Percentiles rank a stretch among this genome's conserved stretches.
Evolutionary conservation across 352 stramenopile species (phyloP).

Genomic region (Globisporangium radiosum): DNA sequence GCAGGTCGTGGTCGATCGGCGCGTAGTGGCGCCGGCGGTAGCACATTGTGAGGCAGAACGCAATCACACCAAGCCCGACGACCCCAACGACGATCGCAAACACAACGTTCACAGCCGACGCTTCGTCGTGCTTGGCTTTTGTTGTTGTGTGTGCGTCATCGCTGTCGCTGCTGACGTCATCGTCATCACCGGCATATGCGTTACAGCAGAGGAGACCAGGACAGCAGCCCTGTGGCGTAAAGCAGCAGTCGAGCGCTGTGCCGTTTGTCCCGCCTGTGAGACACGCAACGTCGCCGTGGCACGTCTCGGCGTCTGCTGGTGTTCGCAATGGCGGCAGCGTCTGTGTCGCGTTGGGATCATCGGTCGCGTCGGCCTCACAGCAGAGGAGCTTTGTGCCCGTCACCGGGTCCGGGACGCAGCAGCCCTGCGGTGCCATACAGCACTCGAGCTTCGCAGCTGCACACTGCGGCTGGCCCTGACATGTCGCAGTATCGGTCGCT

Average conservation of each 20-base stretch:
- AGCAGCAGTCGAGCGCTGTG: conserved; percentile 24
- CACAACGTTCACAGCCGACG: conserved; percentile 23
- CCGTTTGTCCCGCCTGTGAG: conserved; percentile 18
- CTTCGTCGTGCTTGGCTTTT: not conserved
- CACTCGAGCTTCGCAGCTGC: conserved; percentile 17
- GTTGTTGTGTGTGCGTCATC: not conserved
- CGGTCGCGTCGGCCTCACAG: conserved; percentile 7
- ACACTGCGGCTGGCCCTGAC: conserved; percentile 30
- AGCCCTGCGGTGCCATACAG: conserved; percentile 17
- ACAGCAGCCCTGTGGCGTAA: conserved; percentile 16
- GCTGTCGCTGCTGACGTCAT: conserved; percentile 2
- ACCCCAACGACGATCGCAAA: conserved; percentile 34
- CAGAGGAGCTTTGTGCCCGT: conserved; percentile 16
- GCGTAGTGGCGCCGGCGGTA: conserved; percentile 68
- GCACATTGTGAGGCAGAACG: conserved; percentile 40
- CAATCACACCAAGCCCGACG: conserved; percentile 26
- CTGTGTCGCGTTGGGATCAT: no score
- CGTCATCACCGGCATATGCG: not conserved
- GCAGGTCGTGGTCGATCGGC: conserved; percentile 50
- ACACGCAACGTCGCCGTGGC: conserved; percentile 15
- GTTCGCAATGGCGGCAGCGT: no score
- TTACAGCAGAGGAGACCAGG: conserved; percentile 17
- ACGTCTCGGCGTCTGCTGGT: conserved; percentile 4
- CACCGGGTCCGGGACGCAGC: conserved; percentile 19
- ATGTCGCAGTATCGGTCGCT: conserved; percentile 6